Evolutionary conservation across 768 basidiomycete genomes (phyloP), one percentile per base, ranked within the genome.

Genomic region (Tephrocybe sp.): DNA sequence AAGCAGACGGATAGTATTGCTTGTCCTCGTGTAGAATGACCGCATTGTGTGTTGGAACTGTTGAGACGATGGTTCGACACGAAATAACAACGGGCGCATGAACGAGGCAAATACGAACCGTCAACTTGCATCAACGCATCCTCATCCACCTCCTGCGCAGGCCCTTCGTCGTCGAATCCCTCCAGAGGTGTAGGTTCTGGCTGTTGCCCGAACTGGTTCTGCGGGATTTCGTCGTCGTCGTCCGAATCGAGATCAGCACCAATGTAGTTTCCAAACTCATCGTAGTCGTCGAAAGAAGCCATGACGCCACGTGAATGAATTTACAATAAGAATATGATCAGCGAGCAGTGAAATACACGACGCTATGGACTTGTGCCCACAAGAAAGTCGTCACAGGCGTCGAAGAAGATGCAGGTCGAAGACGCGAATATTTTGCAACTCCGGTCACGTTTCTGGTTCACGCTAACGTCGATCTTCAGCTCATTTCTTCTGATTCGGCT

Each of bases 201-300:
- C 56, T 72, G 70, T 14, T 66, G 65, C 24, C 58, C 62, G 53
- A 79, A 80, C 50, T 76, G 72, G 32, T 79, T 70, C 62, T 80
- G 83, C 56, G 75, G 75, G 44, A 77, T 61, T 49, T 81, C 82
- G 51, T 81, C 86, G 57, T 81, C 83, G 45, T 90, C 88, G 63
- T 96, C 94, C 28, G 93, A 96, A 61, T 90, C 93, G 42, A 96
- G 74, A 75, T 96, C 95, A 21, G 85, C 93, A 54, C 94, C 95
- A 66, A 98, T 95, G 71, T 98, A 97, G 78, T 97, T 98, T 59
- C 94, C 95, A 65, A 96, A 96, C 73, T 98, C 90, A 62, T 92
- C 90, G 62, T 92, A 92, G 66, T 92, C 90, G 61, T 92, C 90
- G 59, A 91, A 73, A 17, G 78, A 79, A 54, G 77, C 74, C 73